These are phyloP conservation scores for Aspergillus saccharolyticus DNA, from an alignment of 495 filamentous ascomycete species.

Conservation along the genomic window DNA sequence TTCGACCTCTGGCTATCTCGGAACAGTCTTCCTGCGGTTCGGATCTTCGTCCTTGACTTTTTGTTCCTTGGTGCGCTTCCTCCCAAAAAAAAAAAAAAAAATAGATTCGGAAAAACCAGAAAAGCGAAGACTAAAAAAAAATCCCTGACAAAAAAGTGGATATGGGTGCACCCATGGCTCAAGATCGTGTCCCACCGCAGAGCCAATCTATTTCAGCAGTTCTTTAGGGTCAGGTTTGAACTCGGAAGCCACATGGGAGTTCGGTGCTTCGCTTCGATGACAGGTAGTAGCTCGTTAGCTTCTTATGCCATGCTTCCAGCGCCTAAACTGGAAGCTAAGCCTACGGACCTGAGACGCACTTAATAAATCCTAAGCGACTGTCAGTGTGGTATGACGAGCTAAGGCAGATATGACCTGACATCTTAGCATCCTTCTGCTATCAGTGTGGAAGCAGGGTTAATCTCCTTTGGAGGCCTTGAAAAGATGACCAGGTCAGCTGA, in stretches of 20 bases:
- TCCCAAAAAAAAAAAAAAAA: no score
- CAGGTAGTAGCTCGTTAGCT: not conserved
- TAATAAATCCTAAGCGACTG: slow-evolving; percentile 11
- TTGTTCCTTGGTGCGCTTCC: not conserved
- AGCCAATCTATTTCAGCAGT: not conserved
- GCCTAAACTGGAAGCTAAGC: not conserved
- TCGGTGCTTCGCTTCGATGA: not conserved
- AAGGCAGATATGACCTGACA: slow-evolving; percentile 8
- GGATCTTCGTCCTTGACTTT: not conserved
- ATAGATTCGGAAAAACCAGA: no score
- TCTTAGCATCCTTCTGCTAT: not conserved
- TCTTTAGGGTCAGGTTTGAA: not conserved
- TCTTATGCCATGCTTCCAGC: slow-evolving; percentile 2
- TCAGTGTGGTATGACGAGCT: slow-evolving; percentile 9
- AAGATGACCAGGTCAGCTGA: not conserved
- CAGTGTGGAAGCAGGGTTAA: not conserved
- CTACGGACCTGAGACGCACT: not conserved
- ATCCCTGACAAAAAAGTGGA: no score
- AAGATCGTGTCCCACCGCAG: no score
- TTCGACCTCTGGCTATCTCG: not conserved
- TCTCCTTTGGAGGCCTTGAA: not conserved
- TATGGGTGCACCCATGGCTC: not conserved
- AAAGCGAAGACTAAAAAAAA: no score
- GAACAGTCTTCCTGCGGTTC: not conserved
- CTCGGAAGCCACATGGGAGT: not conserved